Percentiles rank a stretch among this genome's conserved stretches.
These are phyloP conservation scores for Solanum chacoense DNA, from an alignment of 305 asterid species.

Conservation along the genomic window DNA sequence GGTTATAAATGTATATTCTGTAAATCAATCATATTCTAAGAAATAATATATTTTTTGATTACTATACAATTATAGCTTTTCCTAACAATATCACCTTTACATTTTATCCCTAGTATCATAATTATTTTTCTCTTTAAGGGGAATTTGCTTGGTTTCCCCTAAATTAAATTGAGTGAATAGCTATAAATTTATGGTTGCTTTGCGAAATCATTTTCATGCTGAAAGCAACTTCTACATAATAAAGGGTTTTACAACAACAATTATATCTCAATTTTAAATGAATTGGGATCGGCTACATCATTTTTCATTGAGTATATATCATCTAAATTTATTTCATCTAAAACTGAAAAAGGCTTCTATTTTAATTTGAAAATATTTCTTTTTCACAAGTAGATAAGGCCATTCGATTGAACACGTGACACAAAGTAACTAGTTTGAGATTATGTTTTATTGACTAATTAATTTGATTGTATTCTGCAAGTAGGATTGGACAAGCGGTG, in stretches of 20 bases:
- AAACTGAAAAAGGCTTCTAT: not conserved
- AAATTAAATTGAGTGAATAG: not conserved
- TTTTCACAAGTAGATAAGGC: not conserved
- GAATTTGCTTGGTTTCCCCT: no score
- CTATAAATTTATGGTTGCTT: not conserved
- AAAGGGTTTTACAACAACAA: not conserved
- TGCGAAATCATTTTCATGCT: not conserved
- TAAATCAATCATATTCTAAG: no score
- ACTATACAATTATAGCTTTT: no score
- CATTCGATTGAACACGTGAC: not conserved
- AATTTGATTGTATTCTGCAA: not conserved
- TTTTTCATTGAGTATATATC: not conserved
- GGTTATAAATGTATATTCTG: no score
- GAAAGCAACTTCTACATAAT: not conserved
- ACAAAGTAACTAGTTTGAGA: not conserved
- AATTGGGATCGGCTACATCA: not conserved
- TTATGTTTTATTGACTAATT: not conserved
- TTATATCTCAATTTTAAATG: not conserved
- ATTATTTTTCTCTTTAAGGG: no score
- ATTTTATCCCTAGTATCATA: no score
- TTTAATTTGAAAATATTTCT: not conserved
- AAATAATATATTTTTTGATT: no score
- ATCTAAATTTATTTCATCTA: not conserved
- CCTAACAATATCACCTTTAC: no score
- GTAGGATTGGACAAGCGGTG: no score